Evolutionary conservation across 2,329 filamentous ascomycete species (phyloP), one percentile per base, ranked within the genome.

Genomic region (Beauveria asiatica): DNA sequence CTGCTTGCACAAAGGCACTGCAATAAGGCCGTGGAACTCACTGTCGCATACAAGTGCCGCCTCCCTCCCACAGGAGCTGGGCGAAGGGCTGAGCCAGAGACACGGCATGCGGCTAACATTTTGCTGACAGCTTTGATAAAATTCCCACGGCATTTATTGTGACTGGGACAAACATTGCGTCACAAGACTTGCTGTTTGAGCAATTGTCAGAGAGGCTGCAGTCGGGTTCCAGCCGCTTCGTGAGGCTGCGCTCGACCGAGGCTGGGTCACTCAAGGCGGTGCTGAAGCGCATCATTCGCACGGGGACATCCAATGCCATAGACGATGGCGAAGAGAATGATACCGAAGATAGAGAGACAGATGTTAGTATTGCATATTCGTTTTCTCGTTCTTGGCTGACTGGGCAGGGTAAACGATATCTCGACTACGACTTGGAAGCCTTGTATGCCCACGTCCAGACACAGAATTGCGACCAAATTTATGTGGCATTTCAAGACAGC

Each of bases 371-470:
- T 10, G 13, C 10, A n/a, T 25, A 9, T 39, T 6, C 11, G 21
- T 23, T 3, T 3, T 8, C 11, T 30, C 13, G 10, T 6, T 17
- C 11, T 25, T 37, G 41, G 9, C 37, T 13, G 45, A 11, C 23
- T 19, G 64, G n/a, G n/a, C 66, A 86, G 79, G 84, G 83, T 1
- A 81, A 82, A 39, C 85, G 83, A 70, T 82, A 89, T 62, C 79
- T 93, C 2, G 87, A 90, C 66, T 94, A 93, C 69, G 90, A 94
- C 67, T 79, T 94, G 17, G 86, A 89, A 66, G 84, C 88, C 25
- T 73, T 94, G 33, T 75, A 85, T 62, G 79, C 82, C 27, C 85
- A 82, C 70, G 77, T 85, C 16, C 78, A 77, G 61, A 74, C 78
- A 9, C 79, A 81, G 42, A 70, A 73, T 25, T 80, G 80, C 33